Evolutionary conservation across 2,329 filamentous ascomycete genomes (phyloP).

Genomic region (Penicillium sp.): DNA sequence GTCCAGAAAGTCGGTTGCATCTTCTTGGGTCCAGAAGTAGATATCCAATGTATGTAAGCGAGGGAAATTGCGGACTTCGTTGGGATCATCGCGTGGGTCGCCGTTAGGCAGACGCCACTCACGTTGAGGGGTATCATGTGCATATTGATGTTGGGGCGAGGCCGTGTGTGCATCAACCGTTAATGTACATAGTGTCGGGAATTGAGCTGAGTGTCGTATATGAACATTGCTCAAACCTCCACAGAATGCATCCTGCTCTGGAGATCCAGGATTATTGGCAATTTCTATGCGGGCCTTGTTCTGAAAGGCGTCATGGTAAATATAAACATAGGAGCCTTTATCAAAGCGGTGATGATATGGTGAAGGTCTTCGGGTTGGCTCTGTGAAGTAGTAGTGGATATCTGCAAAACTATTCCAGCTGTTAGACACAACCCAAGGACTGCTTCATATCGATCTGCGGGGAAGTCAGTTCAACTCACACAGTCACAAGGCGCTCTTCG

Average conservation of each 20-base stretch:
- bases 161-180: constrained; percentile 49
- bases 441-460: constrained; percentile 14
- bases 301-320: constrained; percentile 58
- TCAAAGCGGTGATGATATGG: constrained; percentile 60
- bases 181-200: constrained; percentile 60
- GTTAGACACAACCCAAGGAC: constrained; percentile 5
- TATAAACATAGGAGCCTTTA: constrained; percentile 64
- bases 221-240: constrained; percentile 56
- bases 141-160: constrained; percentile 25
- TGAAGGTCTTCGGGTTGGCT: constrained; percentile 54
- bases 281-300: constrained; percentile 59
- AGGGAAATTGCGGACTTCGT: constrained; percentile 52
- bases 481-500: constrained; percentile 48
- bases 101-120: constrained; percentile 60
- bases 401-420: constrained; percentile 56
- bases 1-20: constrained; percentile 56
- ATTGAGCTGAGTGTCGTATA: constrained; percentile 58
- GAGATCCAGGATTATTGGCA: constrained; percentile 63
- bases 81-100: constrained; percentile 54
- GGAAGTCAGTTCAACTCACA: constrained; percentile 40
- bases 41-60: constrained; percentile 62
- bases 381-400: constrained; percentile 63
- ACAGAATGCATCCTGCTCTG: constrained; percentile 64
- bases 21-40: constrained; percentile 64
- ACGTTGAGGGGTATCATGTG: constrained; percentile 32